Conservation (phyloP, 805 yeast species). For the Lachancea kluyveri region DNA sequence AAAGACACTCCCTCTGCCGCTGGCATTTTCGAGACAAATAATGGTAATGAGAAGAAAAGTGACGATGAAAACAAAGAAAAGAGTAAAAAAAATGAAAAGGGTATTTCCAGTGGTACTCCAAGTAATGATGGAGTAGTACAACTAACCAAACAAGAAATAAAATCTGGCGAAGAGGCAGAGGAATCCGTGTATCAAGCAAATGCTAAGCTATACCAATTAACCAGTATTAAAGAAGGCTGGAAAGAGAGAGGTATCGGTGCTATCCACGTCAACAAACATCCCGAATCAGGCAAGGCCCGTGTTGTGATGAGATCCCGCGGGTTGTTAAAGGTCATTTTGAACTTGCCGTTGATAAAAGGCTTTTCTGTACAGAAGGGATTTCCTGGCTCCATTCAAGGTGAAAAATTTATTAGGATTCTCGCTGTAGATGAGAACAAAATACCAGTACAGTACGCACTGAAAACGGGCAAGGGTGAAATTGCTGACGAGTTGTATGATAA, state of each 20-base stretch:
- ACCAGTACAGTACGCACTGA: constrained; percentile 81
- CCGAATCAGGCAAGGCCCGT: constrained; percentile 44
- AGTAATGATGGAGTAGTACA: constrained; percentile 37
- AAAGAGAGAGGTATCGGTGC: constrained; percentile 91
- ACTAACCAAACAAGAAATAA: constrained; percentile 49
- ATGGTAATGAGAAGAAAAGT: too few relatives aligned
- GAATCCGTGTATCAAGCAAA: constrained; percentile 57
- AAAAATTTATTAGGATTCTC: constrained; percentile 73
- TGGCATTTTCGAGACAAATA: constrained; percentile 2
- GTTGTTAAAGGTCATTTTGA: constrained; percentile 72
- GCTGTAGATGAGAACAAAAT: constrained; percentile 55
- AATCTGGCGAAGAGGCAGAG: constrained; percentile 92
- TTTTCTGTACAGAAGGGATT: constrained; percentile 71
- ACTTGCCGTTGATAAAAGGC: constrained; percentile 57
- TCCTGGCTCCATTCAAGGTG: constrained; percentile 77
- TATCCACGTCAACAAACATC: constrained; percentile 62
- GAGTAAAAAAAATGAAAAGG: constrained; percentile 8
- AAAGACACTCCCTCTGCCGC: constrained; percentile 7
- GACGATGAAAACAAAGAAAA: constrained; percentile 10
- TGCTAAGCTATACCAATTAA: constrained; percentile 74
- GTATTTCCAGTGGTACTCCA: constrained; percentile 6
- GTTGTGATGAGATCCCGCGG: constrained; percentile 91
- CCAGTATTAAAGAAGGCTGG: constrained; percentile 75
- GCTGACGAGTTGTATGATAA: constrained; percentile 51
- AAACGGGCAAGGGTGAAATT: constrained; percentile 55